Conservation (phyloP, 371 early-diverging fungal genomes). For the Batkoa obscura region DNA sequence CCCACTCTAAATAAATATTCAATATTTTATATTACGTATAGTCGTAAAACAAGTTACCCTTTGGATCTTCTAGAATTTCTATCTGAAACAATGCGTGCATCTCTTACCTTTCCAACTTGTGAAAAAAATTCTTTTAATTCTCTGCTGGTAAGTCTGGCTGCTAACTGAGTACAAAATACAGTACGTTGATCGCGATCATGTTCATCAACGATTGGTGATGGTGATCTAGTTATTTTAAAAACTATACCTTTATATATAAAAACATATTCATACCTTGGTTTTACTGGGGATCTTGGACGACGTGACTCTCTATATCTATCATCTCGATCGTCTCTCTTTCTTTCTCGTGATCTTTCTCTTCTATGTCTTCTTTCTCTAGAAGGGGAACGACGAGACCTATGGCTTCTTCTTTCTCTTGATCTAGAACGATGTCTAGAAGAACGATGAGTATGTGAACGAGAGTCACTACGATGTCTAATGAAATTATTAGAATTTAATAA, state of each 20-base stretch:
- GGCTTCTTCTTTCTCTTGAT: neutral
- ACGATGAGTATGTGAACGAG: neutral
- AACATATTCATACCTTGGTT: neutral
- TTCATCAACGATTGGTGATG: slow-evolving; percentile 48
- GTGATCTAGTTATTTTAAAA: slow-evolving; percentile 21
- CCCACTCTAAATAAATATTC: slow-evolving; percentile 22
- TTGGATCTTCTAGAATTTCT: slow-evolving; percentile 73
- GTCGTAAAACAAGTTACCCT: slow-evolving; percentile 52
- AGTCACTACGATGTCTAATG: neutral
- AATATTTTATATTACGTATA: neutral
- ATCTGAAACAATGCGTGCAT: slow-evolving; percentile 75
- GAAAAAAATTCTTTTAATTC: slow-evolving; percentile 81
- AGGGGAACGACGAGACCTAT: neutral
- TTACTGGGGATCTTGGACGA: neutral
- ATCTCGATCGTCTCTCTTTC: neutral
- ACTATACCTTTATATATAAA: neutral
- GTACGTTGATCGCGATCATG: slow-evolving; percentile 75
- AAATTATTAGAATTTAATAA: no score
- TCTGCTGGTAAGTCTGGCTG: slow-evolving; percentile 48
- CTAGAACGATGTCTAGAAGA: neutral
- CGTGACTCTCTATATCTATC: neutral
- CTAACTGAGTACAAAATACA: slow-evolving; percentile 85
- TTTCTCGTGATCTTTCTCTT: no score
- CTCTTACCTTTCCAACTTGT: slow-evolving; percentile 69
- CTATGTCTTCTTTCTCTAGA: neutral